Conservation (phyloP, 208 protist species). For the Trypanosoma brucei region DNA sequence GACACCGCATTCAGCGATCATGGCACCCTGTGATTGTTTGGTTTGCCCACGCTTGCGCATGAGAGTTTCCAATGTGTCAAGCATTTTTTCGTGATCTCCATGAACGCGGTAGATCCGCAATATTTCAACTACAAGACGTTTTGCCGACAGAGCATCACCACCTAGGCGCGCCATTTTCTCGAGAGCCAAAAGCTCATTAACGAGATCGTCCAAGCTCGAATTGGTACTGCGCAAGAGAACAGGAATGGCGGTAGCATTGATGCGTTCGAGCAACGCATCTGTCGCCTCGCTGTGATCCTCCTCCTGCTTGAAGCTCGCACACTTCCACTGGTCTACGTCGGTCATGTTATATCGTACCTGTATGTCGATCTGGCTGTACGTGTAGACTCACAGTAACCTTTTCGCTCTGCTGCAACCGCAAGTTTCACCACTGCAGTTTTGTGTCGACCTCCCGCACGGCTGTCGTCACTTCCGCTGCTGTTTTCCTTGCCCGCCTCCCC, state of each 20-base stretch:
- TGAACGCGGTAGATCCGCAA: slow-evolving; percentile 85
- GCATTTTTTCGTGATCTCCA: slow-evolving; percentile 73
- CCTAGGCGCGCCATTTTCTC: slow-evolving; percentile 90
- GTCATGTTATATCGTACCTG: slow-evolving; percentile 15
- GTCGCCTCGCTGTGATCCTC: slow-evolving; percentile 78
- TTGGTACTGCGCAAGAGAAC: slow-evolving; percentile 65
- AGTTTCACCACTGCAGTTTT: too few relatives aligned
- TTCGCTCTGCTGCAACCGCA: too few relatives aligned
- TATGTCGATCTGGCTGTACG: too few relatives aligned
- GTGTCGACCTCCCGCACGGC: too few relatives aligned
- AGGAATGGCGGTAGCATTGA: slow-evolving; percentile 74
- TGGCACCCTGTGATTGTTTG: slow-evolving; percentile 88
- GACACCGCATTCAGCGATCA: slow-evolving; percentile 84
- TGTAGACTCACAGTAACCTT: too few relatives aligned
- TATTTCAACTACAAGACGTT: slow-evolving; percentile 82
- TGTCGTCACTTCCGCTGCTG: too few relatives aligned
- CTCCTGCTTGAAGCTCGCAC: slow-evolving; percentile 84
- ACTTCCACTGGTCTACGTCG: slow-evolving; percentile 79
- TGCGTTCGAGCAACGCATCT: slow-evolving; percentile 49
- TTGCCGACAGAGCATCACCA: slow-evolving; percentile 65
- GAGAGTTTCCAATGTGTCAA: slow-evolving; percentile 82
- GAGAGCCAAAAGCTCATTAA: slow-evolving; percentile 81
- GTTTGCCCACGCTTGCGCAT: slow-evolving; percentile 94
- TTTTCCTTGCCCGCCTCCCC: too few relatives aligned
- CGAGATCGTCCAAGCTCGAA: slow-evolving; percentile 59